Base-by-base conservation (phyloP, 208 protist genomes). In the Leishmania lainsoni region DNA sequence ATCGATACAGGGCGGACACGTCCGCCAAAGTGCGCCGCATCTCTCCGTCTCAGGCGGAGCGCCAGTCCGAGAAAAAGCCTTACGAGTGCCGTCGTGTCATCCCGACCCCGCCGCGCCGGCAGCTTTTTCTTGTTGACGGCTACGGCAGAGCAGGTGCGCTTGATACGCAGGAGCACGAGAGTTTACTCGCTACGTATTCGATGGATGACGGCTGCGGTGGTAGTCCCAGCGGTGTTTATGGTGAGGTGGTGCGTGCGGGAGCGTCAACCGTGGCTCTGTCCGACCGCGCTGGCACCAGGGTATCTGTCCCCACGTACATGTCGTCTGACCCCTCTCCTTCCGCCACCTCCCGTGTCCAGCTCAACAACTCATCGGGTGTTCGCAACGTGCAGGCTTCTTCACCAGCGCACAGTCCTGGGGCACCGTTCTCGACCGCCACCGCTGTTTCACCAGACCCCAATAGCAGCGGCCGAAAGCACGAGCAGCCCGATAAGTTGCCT, bases 91-190 rank as follows among this genome's bases (percentile, higher is more conserved):
- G 65, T 26, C 85, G 81, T n/a, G 75, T 35, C 56, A 91, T 91
- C 16, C 87, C 87, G 2, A 35, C 68, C 0, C 59, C 87, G 0
- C 87, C 87, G 52, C 72, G 83, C n/a, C 87, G 87, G 14, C 87
- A 91, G 77, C 79, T 91, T 20, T 91, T 89, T 52, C 71, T 91
- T 12, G 80, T 89, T 16, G 76, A 81, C 32, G 59, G 63, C 39
- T 65, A 72, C 61, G 72, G 61, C 32, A 52, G 52, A 12, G 72
- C 8, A 54, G 51, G 32, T 10, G 12, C 26, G 5, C n/a, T 76
- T 26, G 14, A 58, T 32, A 29, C n/a, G n/a, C 26, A 54, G 17
- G 17, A 5, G 12, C 51, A 45, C n/a, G 29, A 76, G 72, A 58
- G 14, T 32, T 26, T 39, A 29, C 32, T n/a, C 51, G 29, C 72